These are phyloP conservation scores for Globisporangium rhizosaccharum DNA, from an alignment of 352 stramenopile species.

Conservation along the genomic window DNA sequence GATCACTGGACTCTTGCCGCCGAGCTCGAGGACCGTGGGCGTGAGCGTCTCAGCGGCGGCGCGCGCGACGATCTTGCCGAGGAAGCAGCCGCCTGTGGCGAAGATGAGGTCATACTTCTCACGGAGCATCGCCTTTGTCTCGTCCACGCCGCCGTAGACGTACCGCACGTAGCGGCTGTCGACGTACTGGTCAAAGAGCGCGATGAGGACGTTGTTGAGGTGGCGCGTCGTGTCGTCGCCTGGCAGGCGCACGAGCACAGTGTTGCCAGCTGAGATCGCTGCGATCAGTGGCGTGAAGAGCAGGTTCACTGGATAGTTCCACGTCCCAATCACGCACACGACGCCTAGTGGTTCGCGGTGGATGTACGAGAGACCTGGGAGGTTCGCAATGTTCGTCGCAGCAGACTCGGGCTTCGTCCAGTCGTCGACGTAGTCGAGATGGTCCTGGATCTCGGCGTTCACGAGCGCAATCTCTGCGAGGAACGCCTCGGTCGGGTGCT, in stretches of 20 bases:
- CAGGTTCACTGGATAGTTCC: conserved; percentile 90
- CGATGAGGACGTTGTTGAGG: conserved; percentile 47
- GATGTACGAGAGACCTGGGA: conserved; percentile 59
- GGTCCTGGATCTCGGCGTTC: conserved; percentile 66
- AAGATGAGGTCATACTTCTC: conserved; percentile 44
- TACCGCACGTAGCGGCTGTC: conserved; percentile 73
- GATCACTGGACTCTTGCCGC: conserved; percentile 88
- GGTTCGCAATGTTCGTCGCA: conserved; percentile 50
- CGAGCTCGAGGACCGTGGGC: conserved; percentile 91
- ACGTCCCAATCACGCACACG: conserved; percentile 88
- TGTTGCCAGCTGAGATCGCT: conserved; percentile 89
- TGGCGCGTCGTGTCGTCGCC: conserved; percentile 77
- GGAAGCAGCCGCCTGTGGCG: conserved; percentile 57
- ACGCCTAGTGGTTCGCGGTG: conserved; percentile 70
- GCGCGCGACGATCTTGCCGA: conserved; percentile 85
- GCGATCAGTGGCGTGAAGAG: conserved; percentile 70
- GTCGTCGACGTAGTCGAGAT: conserved; percentile 68
- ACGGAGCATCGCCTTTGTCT: conserved; percentile 76
- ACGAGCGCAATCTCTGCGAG: conserved; percentile 44
- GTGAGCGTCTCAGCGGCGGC: conserved; percentile 92
- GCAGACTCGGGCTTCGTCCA: conserved; percentile 49
- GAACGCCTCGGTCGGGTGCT: conserved; percentile 62
- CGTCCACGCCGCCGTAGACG: conserved; percentile 70
- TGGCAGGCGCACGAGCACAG: conserved; percentile 88
- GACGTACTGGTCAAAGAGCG: conserved; percentile 69